Evolutionary conservation across 2,329 filamentous ascomycete genomes (phyloP).

Genomic region (Xylaria sp.): DNA sequence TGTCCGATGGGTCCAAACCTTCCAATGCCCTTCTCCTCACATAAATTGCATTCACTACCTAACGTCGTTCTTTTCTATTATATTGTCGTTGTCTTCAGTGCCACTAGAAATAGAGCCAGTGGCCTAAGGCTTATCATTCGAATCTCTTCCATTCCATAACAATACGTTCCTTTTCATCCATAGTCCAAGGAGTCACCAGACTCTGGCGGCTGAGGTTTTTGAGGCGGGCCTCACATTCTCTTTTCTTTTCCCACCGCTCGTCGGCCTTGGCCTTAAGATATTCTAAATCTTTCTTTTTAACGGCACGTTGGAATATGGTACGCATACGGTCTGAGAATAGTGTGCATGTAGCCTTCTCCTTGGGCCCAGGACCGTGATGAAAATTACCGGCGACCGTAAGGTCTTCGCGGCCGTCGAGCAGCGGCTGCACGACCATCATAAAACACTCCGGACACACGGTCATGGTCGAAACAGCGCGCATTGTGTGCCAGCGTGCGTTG

Average conservation of each 20-base stretch:
- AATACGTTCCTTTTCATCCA: slow-evolving; percentile 60
- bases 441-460: slow-evolving; percentile 91
- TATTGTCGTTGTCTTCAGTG: neutral
- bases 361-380: slow-evolving; percentile 67
- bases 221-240: slow-evolving; percentile 56
- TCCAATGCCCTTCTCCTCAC: slow-evolving; percentile 1
- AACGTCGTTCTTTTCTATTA: neutral
- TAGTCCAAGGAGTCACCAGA: slow-evolving; percentile 54
- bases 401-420: slow-evolving; percentile 61
- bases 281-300: slow-evolving; percentile 72
- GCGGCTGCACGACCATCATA: slow-evolving; percentile 79
- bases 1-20: slow-evolving; percentile 12
- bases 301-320: slow-evolving; percentile 74
- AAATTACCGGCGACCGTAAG: slow-evolving; percentile 71
- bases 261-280: slow-evolving; percentile 69
- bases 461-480: slow-evolving; percentile 79
- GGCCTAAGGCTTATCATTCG: slow-evolving; percentile 57
- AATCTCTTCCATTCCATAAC: slow-evolving; percentile 68
- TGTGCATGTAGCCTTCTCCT: slow-evolving; percentile 71
- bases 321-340: slow-evolving; percentile 86
- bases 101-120: neutral
- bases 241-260: slow-evolving; percentile 70
- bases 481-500: slow-evolving; percentile 80
- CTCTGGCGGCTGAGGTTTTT: slow-evolving; percentile 39
- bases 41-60: neutral